A percentile compares a stretch with the other conserved stretches of the same genome.
These are phyloP conservation scores for Triticum timopheevii DNA, from an alignment of 176 grass and related monocot species.

Conservation along the genomic window DNA sequence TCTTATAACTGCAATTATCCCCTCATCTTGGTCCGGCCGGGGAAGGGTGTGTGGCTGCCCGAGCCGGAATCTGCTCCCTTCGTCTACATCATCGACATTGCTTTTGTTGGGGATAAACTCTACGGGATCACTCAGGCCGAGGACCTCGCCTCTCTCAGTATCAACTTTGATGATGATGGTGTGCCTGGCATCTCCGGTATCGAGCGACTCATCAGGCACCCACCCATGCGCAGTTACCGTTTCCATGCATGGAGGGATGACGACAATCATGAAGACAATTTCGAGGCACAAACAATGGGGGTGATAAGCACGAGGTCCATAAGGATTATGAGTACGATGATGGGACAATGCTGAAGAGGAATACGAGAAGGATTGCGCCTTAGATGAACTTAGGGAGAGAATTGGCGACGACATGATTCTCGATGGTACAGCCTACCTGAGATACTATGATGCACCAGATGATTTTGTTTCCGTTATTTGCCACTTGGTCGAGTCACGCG, in stretches of 20 bases:
- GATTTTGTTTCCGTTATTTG: background rate
- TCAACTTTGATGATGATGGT: background rate
- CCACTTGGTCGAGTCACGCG: too few relatives aligned
- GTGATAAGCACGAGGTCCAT: background rate
- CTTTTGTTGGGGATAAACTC: background rate
- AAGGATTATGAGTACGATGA: too few relatives aligned
- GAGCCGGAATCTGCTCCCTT: background rate
- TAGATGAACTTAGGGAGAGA: background rate
- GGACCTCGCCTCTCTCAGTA: background rate
- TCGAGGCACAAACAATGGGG: background rate
- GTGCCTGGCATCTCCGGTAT: background rate
- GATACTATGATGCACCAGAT: background rate
- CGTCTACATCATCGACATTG: background rate
- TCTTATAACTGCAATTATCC: background rate
- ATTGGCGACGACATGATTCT: background rate
- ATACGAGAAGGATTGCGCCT: background rate
- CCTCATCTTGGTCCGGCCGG: background rate
- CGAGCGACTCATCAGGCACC: background rate
- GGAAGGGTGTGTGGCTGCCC: background rate
- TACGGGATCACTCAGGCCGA: background rate
- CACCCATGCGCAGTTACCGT: background rate
- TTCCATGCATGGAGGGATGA: background rate
- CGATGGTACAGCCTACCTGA: background rate
- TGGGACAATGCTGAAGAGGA: background rate
- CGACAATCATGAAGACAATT: background rate